Conservation (phyloP, 495 filamentous ascomycete species). For the Penicillium tannophilum region DNA sequence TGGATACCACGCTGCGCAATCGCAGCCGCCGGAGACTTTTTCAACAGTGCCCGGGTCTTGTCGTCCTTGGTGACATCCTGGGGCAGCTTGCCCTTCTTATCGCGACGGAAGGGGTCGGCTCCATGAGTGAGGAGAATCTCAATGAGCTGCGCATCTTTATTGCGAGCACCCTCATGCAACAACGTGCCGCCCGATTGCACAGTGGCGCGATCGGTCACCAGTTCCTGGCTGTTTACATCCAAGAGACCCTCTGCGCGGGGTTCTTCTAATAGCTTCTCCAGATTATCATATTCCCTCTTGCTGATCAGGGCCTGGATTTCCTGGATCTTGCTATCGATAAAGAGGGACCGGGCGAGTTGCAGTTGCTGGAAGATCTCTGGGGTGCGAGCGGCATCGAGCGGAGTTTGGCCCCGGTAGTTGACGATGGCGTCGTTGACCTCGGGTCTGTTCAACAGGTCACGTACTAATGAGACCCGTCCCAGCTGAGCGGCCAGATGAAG, state of each 20-base stretch:
- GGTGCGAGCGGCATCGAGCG: slow-evolving; percentile 84
- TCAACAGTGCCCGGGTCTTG: slow-evolving; percentile 78
- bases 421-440: slow-evolving; percentile 85
- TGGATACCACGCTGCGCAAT: slow-evolving; percentile 95
- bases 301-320: slow-evolving; percentile 77
- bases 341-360: slow-evolving; percentile 86
- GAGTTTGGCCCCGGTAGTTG: slow-evolving; percentile 86
- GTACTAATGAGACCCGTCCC: slow-evolving; percentile 75
- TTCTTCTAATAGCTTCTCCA: slow-evolving; percentile 81
- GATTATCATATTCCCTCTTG: slow-evolving; percentile 68
- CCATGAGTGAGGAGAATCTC: slow-evolving; percentile 90
- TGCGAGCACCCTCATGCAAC: slow-evolving; percentile 89
- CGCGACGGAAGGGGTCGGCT: slow-evolving; percentile 94
- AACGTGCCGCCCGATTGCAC: slow-evolving; percentile 80
- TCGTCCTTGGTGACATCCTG: slow-evolving; percentile 99
- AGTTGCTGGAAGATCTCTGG: slow-evolving; percentile 95
- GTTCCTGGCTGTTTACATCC: slow-evolving; percentile 87
- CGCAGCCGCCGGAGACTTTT: slow-evolving; percentile 90
- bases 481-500: slow-evolving; percentile 86
- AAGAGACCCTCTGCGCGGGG: slow-evolving; percentile 79
- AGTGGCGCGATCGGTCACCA: slow-evolving; percentile 78
- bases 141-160: slow-evolving; percentile 80
- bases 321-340: slow-evolving; percentile 81
- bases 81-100: slow-evolving; percentile 91
- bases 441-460: slow-evolving; percentile 74